phyloP scores from a whole-genome alignment of 2,329 filamentous ascomycete genomes.

The Orbilia ellipsospora region DNA sequence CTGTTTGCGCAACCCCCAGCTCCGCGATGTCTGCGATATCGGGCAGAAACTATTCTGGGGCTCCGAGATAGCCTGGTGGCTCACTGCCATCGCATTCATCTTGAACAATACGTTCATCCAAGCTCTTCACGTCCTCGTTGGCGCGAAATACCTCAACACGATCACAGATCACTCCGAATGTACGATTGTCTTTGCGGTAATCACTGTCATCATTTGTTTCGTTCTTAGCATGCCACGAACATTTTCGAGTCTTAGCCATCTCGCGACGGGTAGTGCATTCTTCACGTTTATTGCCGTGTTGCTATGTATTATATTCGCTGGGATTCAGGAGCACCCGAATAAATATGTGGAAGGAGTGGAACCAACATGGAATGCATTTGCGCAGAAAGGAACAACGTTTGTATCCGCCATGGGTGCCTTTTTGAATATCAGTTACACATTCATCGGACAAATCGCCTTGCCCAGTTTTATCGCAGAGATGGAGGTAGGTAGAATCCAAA shows the following conservation, averaged over 20 bases:
- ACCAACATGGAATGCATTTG: constrained; percentile 75
- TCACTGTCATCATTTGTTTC: constrained; percentile 80
- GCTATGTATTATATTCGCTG: constrained; percentile 83
- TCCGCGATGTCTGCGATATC: constrained; percentile 92
- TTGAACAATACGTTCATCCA: constrained; percentile 95
- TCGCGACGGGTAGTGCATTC: constrained; percentile 81
- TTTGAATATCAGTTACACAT: constrained; percentile 95
- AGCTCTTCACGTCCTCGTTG: constrained; percentile 83
- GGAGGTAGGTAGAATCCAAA: constrained; percentile 63
- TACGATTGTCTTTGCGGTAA: constrained; percentile 81
- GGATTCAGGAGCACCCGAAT: constrained; percentile 77
- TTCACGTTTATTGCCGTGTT: constrained; percentile 93
- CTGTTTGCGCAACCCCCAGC: constrained; percentile 87
- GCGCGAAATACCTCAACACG: constrained; percentile 88
- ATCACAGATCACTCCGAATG: constrained; percentile 79
- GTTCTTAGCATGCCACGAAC: constrained; percentile 84
- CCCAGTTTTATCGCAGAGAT: constrained; percentile 97
- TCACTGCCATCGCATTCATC: constrained; percentile 84
- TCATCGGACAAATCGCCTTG: constrained; percentile 93
- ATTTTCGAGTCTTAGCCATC: constrained; percentile 80
- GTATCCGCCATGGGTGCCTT: constrained; percentile 86
- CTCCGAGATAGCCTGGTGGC: constrained; percentile 68
- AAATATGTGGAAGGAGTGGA: constrained; percentile 72
- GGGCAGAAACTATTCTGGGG: constrained; percentile 95
- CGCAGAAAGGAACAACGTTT: constrained; percentile 78